Base-by-base conservation (phyloP, 768 basidiomycete genomes). In the Phylloporus arenicola region DNA sequence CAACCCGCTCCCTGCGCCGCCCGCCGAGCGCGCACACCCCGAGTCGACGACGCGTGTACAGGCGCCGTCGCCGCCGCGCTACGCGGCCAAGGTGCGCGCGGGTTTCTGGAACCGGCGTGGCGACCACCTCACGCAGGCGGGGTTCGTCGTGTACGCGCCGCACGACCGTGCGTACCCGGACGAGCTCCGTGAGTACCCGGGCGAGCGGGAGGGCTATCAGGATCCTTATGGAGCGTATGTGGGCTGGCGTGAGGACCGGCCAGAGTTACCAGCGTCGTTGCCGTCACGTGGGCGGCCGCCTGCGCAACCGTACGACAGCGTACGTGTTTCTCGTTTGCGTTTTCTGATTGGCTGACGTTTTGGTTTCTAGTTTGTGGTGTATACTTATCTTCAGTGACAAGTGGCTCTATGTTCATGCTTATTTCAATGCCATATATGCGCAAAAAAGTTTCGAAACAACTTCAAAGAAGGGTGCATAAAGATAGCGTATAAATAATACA, bases 101-200 rank as follows among this genome's bases (percentile, higher is more conserved):
- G 87, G 86, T 1, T 80, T 71, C 56, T 89, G 87, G 87, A 89
- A 89, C 56, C 61, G 75, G n/a, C 79, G 86, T 2, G 87, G 87
- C 0, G 87, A 89, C 61, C 79, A 86, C 56, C 73, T 85, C 44
- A 84, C 82, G 19, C 46, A 63, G 19, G 66, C 71, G 17, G 74
- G 75, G 42, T 82, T 70, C 57, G 71, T 87, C 54, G 85, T 89
- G 27, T 87, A 82, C 49, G 85, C 83, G 8, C 87, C 87, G 1
- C 65, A 63, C 0, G 65, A 72, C 8, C 63, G 66, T 41, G 73
- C 75, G n/a, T 82, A 81, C 57, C 87, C 87, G 1, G 54, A 60
- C 0, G 87, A 89, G 9, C 71, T 89, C 22, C 66, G 69, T 37
- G 67, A 74, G 1, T 87, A 88, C 56, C 87, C 86, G 1, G 60